Base-by-base conservation (phyloP, 2,329 filamentous ascomycete species). In the Teratosphaeria destructans region DNA sequence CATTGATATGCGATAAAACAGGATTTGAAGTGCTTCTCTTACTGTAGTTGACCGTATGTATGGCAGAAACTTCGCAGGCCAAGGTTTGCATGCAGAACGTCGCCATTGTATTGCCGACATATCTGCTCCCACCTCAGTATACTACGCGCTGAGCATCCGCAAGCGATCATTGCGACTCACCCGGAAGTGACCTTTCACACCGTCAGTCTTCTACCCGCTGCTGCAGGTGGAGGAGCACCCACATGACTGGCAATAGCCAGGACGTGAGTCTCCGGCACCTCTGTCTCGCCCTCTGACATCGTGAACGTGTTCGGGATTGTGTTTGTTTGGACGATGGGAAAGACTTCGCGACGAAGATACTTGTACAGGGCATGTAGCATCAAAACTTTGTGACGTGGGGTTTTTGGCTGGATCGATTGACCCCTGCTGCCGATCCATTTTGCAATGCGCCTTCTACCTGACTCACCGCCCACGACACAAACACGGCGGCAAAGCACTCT, bases 31-130 rank as follows among this genome's bases (percentile, higher is more conserved):
- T 32, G 37, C 52, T 39, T 52, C 52, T 57, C 32, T 74, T 79
- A 96, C 93, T 97, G 78, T 96, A 99, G 69, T 99, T 89, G 6
- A 99, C 94, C 0, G 94, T 99, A 73, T 99, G 96, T 68, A 99
- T 82, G 2, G 91, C 90, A 8, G 91, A 88, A 6, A 96, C 93
- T 69, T 99, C 93, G 71, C 91, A 96, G 55, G 94, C 94, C 56
- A 99, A 78, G 0, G 89, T 88, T 74, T 99, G 93, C 81, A 99
- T 87, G 65, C 92, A 90, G 71, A 96, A 95, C 1, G 91, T 91
- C 52, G 92, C 92, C 80, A 99, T 96, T 70, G 93, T 96, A 74
- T 99, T 99, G 57, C 94, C 94, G 66, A 99, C 94, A 81, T 96
- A 93, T 72, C 94, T 96, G 73, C 57, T 56, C 23, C 12, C 7